Base-by-base conservation (phyloP, 306 rosid genomes). In the Dalbergia cochinchinensis region DNA sequence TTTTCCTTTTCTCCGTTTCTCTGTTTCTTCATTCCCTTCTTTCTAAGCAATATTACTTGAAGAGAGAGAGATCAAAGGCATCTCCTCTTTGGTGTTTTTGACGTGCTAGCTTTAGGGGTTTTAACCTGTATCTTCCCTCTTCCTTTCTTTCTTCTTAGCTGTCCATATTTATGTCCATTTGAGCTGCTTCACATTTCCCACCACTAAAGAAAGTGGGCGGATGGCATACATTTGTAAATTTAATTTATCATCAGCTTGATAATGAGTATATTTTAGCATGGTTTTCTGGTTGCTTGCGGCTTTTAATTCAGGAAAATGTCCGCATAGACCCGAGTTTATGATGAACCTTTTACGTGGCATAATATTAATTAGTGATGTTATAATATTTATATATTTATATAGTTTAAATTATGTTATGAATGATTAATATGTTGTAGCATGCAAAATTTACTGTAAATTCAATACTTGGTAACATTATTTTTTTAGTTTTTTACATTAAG, bases 11-110 rank as follows among this genome's bases (percentile, higher is more conserved):
- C 16, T 65, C 22, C 42, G 5, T 1, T 45, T 34, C 54, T 42
- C 48, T 60, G 65, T 78, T 54, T 73, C 45, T 11, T 73, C 71
- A 67, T 72, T 68, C 22, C 44, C 76, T 64, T 76, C 44, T 44
- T 80, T 77, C 33, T 61, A 50, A 48, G 78, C 50, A 61, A 61
- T 44, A 76, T 78, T 74, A 69, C 78, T 71, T 82, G 85, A 71
- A 83, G 86, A 67, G 83, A 80, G 73, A 82, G 90, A 81, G 92
- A 76, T 44, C 67, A 78, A 85, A 60, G 83, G 71, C 37, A 41
- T 80, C 88, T 83, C 87, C 81, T 85, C 84, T 82, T 78, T 79
- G 88, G 84, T 76, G 54, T 89, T 73, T 89, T 87, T 87, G 80
- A 76, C 68, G 80, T 80, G 78, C 62, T 80, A 89, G 89, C 80